Base-by-base conservation (phyloP, 192 early-diverging fungal species). In the Rhizophagus sp. region DNA sequence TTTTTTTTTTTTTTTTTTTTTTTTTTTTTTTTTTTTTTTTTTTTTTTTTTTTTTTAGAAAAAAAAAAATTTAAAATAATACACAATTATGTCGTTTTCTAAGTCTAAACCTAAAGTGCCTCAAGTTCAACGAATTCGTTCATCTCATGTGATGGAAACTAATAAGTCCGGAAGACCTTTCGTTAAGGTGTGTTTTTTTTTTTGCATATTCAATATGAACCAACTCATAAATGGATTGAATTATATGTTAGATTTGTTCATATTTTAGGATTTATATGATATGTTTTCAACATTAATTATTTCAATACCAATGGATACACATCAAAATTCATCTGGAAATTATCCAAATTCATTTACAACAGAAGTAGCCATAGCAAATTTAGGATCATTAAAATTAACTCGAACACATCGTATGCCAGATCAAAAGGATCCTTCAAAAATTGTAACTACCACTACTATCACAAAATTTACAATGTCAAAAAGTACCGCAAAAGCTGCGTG, bases 201-300 rank as follows among this genome's bases (percentile, higher is more conserved):
- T 41, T 41, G 8, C 8, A 8, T 41, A 41, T 36, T 36, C 34
- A 41, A 41, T 41, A 41, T 41, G 39, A 8, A 41, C 0, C 0
- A 12, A 47, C 44, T 0, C 1, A 0, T 47, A 47, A 12, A 12
- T 1, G 10, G 44, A 47, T 2, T 47, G 9, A 47, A 12, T 47
- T 47, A 47, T 47, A 12, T 47, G 1, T 47, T 47, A 41, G 39
- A 41, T 47, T 47, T 66, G 34, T 3, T 36, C 34, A 69, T 73
- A 17, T 57, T 57, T 50, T 30, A 91, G 90, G 88, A 85, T 79
- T 87, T 89, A 27, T 85, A 88, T 79, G 90, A 91, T 78, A 73
- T 91, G 52, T 91, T 88, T 76, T 83, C 88, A 15, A 87, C 88
- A 1, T 75, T 91, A 30, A 84, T 89, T 78, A 81, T 88, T 22